Percentiles rank a stretch among this genome's conserved stretches.
phyloP scores from a whole-genome alignment of 2,329 filamentous ascomycete species.

The Rugonectria rugulosa region DNA sequence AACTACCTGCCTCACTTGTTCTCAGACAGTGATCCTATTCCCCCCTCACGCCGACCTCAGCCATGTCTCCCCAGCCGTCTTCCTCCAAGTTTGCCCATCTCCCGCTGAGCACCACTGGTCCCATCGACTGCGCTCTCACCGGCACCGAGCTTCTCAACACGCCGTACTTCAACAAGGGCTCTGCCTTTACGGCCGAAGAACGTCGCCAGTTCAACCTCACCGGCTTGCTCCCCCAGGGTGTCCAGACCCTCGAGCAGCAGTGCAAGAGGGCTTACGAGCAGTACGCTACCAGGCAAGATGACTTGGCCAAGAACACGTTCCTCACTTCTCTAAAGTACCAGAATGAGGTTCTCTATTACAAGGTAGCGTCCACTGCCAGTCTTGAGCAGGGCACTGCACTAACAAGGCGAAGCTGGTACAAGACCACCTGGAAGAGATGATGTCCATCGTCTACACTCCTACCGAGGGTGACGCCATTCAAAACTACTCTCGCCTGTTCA shows the following conservation, averaged over 20 bases:
- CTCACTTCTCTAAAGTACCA: constrained; percentile 86
- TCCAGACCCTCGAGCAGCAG: constrained; percentile 81
- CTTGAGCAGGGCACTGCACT: constrained; percentile 21
- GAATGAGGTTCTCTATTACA: constrained; percentile 84
- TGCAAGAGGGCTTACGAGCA: constrained; percentile 81
- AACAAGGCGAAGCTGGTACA: constrained; percentile 66
- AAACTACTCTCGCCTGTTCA: constrained; percentile 81
- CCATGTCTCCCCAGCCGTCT: constrained; percentile 18
- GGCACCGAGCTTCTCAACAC: constrained; percentile 47
- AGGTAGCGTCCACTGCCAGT: constrained; percentile 50
- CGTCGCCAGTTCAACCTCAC: constrained; percentile 73
- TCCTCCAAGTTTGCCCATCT: constrained; percentile 41
- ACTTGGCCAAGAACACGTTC: constrained; percentile 86
- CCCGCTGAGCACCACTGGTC: constrained; percentile 46
- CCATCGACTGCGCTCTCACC: constrained; percentile 47
- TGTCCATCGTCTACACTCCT: constrained; percentile 88
- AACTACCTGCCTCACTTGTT: background rate
- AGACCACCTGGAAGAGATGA: constrained; percentile 86
- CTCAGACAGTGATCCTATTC: background rate
- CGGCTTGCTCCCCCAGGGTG: constrained; percentile 74
- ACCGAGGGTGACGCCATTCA: constrained; percentile 90
- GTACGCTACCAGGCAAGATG: constrained; percentile 68
- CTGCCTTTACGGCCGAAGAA: constrained; percentile 76
- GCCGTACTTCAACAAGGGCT: constrained; percentile 77
- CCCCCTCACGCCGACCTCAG: background rate